phyloP scores from a whole-genome alignment of 2,329 filamentous ascomycete genomes.

The Neophaeococcomyces mojaviensis region DNA sequence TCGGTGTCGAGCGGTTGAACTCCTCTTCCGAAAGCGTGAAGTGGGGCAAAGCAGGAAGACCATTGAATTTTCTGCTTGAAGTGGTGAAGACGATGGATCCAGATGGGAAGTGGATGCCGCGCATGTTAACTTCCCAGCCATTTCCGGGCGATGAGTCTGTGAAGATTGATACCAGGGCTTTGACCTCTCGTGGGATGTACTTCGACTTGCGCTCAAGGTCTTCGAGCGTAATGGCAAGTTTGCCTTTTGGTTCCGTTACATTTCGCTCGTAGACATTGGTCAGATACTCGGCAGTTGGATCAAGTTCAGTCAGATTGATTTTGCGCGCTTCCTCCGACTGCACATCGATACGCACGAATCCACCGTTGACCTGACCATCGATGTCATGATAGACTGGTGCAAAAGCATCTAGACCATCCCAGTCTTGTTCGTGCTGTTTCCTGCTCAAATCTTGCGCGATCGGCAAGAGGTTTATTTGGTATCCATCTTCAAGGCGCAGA shows the following conservation, averaged over 20 bases:
- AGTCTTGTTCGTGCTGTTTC: slow-evolving; percentile 46
- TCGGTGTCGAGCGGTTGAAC: slow-evolving; percentile 50
- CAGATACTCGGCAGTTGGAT: slow-evolving; percentile 60
- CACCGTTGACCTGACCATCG: slow-evolving; percentile 68
- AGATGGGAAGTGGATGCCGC: slow-evolving; percentile 79
- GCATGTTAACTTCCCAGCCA: slow-evolving; percentile 70
- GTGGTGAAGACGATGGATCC: slow-evolving; percentile 77
- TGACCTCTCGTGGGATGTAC: slow-evolving; percentile 41
- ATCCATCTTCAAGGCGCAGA: slow-evolving; percentile 64
- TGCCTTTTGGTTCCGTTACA: slow-evolving; percentile 65
- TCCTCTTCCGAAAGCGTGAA: slow-evolving; percentile 55
- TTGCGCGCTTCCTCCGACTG: slow-evolving; percentile 41
- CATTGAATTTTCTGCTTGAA: slow-evolving; percentile 88
- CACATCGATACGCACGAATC: slow-evolving; percentile 59
- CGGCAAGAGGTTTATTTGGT: slow-evolving; percentile 66
- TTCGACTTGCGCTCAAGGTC: slow-evolving; percentile 28
- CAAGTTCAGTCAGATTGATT: slow-evolving; percentile 59
- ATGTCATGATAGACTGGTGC: slow-evolving; percentile 66
- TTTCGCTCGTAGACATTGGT: slow-evolving; percentile 66
- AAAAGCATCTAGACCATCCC: slow-evolving; percentile 35
- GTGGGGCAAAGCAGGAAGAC: slow-evolving; percentile 83
- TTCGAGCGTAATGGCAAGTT: slow-evolving; percentile 55
- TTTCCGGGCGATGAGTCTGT: slow-evolving; percentile 62
- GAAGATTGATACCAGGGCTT: slow-evolving; percentile 62
- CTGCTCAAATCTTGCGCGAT: slow-evolving; percentile 23